Base-by-base conservation (phyloP, 2,329 filamentous ascomycete genomes). In the Clonostachys byssicola region DNA sequence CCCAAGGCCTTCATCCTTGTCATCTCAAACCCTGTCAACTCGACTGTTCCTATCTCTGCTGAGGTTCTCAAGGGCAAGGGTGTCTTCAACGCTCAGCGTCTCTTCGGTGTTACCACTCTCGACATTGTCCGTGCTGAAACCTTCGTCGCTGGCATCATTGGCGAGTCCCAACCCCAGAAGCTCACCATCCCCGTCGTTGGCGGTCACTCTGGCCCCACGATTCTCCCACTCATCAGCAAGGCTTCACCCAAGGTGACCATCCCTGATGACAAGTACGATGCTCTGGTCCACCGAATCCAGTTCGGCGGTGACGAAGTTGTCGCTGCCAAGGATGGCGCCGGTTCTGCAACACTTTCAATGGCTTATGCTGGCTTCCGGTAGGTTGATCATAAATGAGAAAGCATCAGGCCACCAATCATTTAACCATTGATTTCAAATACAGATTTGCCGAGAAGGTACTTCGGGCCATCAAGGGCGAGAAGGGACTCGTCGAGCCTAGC, bases 21-120 rank as follows among this genome's bases (percentile, higher is more conserved):
- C 77, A 99, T 99, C 73, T 97, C 92, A 63, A 99, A 99, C 83
- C 94, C 94, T 50, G 94, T 99, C 73, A 99, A 99, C 86, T 96
- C 91, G 46, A 99, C 94, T 49, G 94, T 99, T 49, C 94, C 94
- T 54, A 96, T 99, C 64, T 89, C 94, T 54, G 94, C 92, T 59
- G 94, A 99, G 79, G 89, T 96, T 52, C 86, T 99, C 68, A 97
- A 96, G 84, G 78, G 81, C 60, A 91, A 91, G 68, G 85, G 85
- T 59, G 90, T 95, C 64, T 99, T 97, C 75, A 88, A 99, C 78
- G 78, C 94, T 58, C 88, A 94, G 81, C 91, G 88, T 69, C 86
- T 99, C 54, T 99, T 99, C 65, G 94, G 94, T 80, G 94, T 99
- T 66, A 99, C 94, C 65, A 97, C 94, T 44, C 87, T 99, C 60